A percentile compares a stretch with the other conserved stretches of the same genome.
These are phyloP conservation scores for Aspergillus transmontanensis DNA, from an alignment of 2,329 filamentous ascomycete genomes.

Conservation along the genomic window DNA sequence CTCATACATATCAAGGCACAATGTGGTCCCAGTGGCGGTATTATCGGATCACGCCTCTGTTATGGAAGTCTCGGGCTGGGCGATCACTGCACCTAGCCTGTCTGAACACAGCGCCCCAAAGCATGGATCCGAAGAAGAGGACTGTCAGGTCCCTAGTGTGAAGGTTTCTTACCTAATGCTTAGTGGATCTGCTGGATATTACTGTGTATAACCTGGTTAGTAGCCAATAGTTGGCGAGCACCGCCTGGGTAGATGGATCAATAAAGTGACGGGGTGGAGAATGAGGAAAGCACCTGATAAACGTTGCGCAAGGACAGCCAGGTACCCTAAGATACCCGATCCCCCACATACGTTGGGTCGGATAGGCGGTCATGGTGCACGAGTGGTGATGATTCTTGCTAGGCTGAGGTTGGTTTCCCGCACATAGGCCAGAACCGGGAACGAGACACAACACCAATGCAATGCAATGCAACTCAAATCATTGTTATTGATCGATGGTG, in stretches of 20 bases:
- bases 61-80: background rate
- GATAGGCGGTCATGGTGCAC: slow-evolving; percentile 16
- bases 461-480: slow-evolving; percentile 30
- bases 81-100: background rate
- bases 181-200: background rate
- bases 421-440: slow-evolving; percentile 13
- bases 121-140: background rate
- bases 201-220: background rate
- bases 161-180: background rate
- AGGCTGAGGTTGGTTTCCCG: slow-evolving; percentile 11
- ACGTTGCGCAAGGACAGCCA: slow-evolving; percentile 12
- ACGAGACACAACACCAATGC: slow-evolving; percentile 19
- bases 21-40: background rate
- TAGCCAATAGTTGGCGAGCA: background rate
- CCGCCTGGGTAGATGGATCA: slow-evolving; percentile 10
- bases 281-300: slow-evolving; percentile 10
- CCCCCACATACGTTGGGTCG: slow-evolving; percentile 12
- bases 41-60: background rate
- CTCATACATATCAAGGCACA: background rate
- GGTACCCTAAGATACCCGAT: slow-evolving; percentile 4
- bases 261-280: slow-evolving; percentile 24
- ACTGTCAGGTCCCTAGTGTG: background rate
- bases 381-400: slow-evolving; percentile 15
- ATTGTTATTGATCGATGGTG: slow-evolving; percentile 20
- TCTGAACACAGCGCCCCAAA: background rate